phyloP scores from a whole-genome alignment of 139 green algal species.

The Picochlorum sp. region DNA sequence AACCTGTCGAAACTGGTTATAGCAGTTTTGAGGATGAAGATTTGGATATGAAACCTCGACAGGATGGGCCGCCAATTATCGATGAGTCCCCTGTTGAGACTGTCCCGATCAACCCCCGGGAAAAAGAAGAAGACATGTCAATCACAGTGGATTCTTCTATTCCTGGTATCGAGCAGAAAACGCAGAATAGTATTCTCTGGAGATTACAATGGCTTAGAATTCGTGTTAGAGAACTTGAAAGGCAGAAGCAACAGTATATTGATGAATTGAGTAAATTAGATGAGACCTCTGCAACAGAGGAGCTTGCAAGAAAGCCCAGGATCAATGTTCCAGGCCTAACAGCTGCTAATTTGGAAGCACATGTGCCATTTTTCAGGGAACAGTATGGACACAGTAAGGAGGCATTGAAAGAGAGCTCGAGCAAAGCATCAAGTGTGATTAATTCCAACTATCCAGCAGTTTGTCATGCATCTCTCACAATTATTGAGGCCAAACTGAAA shows the following conservation, averaged over 20 bases:
- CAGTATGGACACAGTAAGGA: neutral
- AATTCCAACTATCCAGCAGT: neutral
- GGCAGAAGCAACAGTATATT: conserved; percentile 16
- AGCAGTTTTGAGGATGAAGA: conserved; percentile 35
- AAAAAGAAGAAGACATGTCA: too few relatives aligned
- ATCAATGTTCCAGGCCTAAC: too few relatives aligned
- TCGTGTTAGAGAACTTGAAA: conserved; percentile 26
- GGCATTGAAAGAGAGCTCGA: neutral
- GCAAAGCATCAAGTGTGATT: neutral
- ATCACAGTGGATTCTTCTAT: too few relatives aligned
- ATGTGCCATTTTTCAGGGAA: neutral
- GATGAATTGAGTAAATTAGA: neutral
- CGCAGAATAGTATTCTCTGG: conserved; percentile 30
- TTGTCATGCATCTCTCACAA: neutral
- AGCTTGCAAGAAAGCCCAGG: too few relatives aligned
- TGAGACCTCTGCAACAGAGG: neutral
- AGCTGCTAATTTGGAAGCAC: neutral
- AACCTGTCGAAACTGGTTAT: conserved; percentile 17
- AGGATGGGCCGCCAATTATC: neutral
- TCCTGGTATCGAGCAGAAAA: too few relatives aligned
- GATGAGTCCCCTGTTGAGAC: neutral
- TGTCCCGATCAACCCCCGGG: neutral
- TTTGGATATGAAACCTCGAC: conserved; percentile 14
- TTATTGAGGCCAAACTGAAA: neutral
- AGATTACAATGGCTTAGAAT: conserved; percentile 36